Conservation (phyloP, 208 protist species). For the Wallacemonas collosoma region DNA sequence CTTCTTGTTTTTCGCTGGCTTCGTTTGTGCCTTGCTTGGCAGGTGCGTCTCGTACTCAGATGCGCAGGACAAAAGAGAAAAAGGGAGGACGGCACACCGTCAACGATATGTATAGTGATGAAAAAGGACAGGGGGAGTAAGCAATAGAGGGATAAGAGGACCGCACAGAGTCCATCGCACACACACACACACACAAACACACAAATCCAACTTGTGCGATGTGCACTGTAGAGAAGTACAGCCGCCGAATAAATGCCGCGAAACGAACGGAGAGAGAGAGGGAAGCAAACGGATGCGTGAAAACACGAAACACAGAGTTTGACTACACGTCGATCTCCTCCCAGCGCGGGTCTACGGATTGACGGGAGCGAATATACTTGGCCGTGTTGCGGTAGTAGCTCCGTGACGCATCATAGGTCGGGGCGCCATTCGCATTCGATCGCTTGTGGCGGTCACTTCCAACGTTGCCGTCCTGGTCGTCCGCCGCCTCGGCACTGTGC, state of each 20-base stretch:
- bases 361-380: conserved; percentile 70
- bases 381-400: conserved; percentile 72
- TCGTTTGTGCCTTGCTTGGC: too few species aligned
- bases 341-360: conserved; percentile 65
- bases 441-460: background rate
- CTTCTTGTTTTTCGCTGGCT: too few species aligned
- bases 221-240: too few species aligned
- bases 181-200: too few species aligned
- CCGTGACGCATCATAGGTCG: conserved; percentile 34
- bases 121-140: too few species aligned
- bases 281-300: conserved; percentile 14
- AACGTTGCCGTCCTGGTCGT: background rate
- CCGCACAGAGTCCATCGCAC: too few species aligned
- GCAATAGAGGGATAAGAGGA: too few species aligned
- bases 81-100: too few species aligned
- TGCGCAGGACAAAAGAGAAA: too few species aligned
- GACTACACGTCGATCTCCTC: conserved; percentile 66
- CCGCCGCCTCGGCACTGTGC: background rate
- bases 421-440: background rate
- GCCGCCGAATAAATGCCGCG: background rate
- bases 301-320: background rate
- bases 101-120: too few species aligned
- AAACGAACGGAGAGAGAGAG: background rate
- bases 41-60: too few species aligned
- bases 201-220: too few species aligned